Percentiles rank a stretch among this genome's conserved stretches.
These are phyloP conservation scores for Letharia lupina DNA, from an alignment of 495 filamentous ascomycete species.

Conservation along the genomic window DNA sequence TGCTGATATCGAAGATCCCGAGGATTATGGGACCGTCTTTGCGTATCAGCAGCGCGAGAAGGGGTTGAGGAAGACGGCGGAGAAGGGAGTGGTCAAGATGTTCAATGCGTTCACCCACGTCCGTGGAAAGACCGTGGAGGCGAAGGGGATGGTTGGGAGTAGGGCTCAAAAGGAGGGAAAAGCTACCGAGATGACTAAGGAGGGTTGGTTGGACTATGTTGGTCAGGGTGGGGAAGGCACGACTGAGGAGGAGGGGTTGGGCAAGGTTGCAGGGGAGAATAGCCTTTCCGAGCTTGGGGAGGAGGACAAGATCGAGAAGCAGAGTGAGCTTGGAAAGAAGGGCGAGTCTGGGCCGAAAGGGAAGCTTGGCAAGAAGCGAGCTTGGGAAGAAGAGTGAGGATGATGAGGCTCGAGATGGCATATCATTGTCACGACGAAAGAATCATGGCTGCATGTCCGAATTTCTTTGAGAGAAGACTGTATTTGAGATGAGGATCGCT, in stretches of 20 bases:
- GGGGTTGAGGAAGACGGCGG: constrained; percentile 71
- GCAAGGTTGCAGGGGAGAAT: constrained; percentile 32
- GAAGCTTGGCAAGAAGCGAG: background rate
- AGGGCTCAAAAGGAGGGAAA: constrained; percentile 66
- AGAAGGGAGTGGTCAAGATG: constrained; percentile 85
- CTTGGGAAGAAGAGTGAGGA: background rate
- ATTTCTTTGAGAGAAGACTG: background rate
- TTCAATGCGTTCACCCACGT: constrained; percentile 93
- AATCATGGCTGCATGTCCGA: background rate
- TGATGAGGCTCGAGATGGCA: background rate
- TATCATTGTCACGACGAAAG: background rate
- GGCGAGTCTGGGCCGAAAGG: background rate
- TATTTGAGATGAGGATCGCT: background rate
- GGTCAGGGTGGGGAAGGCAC: constrained; percentile 19
- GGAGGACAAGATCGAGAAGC: background rate
- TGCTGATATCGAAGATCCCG: background rate
- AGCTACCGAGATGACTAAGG: constrained; percentile 86
- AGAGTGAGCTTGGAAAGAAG: background rate
- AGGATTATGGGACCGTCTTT: background rate
- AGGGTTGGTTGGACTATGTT: constrained; percentile 83
- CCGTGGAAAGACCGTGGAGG: constrained; percentile 75
- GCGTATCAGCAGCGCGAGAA: constrained; percentile 45
- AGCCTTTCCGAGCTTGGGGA: constrained; percentile 31
- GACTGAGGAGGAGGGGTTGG: constrained; percentile 27
- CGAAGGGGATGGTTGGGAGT: constrained; percentile 63